Base-by-base conservation (phyloP, 2,329 filamentous ascomycete genomes). In the Colletotrichum sp. region DNA sequence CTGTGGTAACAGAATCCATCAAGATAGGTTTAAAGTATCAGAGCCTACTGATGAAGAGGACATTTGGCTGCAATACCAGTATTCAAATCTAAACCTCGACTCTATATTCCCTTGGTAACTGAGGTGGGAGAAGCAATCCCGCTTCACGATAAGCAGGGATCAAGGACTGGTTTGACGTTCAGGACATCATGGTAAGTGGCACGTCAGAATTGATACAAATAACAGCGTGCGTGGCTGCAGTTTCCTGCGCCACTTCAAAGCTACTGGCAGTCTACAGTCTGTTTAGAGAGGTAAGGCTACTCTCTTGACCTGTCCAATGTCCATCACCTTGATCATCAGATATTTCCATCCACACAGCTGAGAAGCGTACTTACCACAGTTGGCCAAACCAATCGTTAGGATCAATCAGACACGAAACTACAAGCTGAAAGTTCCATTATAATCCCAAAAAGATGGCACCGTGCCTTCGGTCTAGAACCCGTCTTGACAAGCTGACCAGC, bases 1-100 rank as follows among this genome's bases (percentile, higher is more conserved):
- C 3, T 0, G 0, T n/a, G 39, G 0, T 49, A 0, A 12, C 0
- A 44, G 0, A 1, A 44, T 0, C 18, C 39, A 2, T 0, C 0
- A 44, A 44, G 16, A 44, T 3, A 44, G 16, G 16, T 39, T 39
- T 39, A 7, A 7, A 36, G 3, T 7, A 36, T 8, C 6, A 36
- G 3, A 13, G 12, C 1, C 8, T 4, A 32, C 30, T 5, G 10
- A 32, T 2, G 9, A 12, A 5, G 32, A 13, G 1, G 32, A 15
- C 2, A 36, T 15, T 39, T 18, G 36, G 36, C 36, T 39, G 1
- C 36, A 39, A 0, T 1, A 1, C 0, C 18, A 49, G 6, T 1
- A 6, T 49, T n/a, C 39, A 2, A 6, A n/a, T 10, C 39, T 49
- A n/a, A 3, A 44, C 18, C 0, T 10, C 0, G 1, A 0, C 9